A percentile compares a stretch with the other conserved stretches of the same genome.
Evolutionary conservation across 768 basidiomycete species (phyloP).

Genomic region (Mycena epipterygia): DNA sequence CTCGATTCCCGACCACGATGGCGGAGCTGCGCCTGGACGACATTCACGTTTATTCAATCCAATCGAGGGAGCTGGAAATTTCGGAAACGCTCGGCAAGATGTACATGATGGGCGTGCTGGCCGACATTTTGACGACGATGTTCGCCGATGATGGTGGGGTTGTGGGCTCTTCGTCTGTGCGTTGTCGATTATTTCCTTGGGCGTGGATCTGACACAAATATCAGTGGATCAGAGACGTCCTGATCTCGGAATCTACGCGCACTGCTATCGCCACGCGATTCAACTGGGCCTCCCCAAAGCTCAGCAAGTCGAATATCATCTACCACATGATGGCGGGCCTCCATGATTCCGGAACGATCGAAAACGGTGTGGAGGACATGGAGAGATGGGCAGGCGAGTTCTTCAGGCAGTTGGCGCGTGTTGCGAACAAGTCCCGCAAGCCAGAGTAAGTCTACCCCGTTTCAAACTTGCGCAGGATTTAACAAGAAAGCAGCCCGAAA

Average conservation of each 20-base stretch:
- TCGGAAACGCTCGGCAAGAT: neutral
- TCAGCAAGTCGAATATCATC: neutral
- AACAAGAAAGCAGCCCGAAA: neutral
- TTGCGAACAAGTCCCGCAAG: neutral
- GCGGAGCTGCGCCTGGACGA: neutral
- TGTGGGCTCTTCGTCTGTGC: neutral
- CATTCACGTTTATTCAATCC: no score
- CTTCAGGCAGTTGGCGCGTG: slow-evolving; percentile 14
- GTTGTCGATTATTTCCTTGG: neutral
- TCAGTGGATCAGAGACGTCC: slow-evolving; percentile 1
- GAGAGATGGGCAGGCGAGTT: slow-evolving; percentile 16
- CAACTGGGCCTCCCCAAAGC: neutral
- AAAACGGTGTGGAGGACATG: neutral
- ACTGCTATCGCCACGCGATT: slow-evolving; percentile 3
- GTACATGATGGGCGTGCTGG: slow-evolving; percentile 1
- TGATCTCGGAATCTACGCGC: neutral
- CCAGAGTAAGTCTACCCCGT: neutral
- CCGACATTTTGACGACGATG: neutral
- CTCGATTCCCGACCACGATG: slow-evolving; percentile 4
- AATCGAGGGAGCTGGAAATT: neutral
- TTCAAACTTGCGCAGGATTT: neutral
- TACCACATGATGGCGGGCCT: neutral
- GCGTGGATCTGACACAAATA: neutral
- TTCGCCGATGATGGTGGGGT: slow-evolving; percentile 1
- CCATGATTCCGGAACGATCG: neutral